Conservation (phyloP, 2,329 filamentous ascomycete genomes). For the Diaporthe citri region DNA sequence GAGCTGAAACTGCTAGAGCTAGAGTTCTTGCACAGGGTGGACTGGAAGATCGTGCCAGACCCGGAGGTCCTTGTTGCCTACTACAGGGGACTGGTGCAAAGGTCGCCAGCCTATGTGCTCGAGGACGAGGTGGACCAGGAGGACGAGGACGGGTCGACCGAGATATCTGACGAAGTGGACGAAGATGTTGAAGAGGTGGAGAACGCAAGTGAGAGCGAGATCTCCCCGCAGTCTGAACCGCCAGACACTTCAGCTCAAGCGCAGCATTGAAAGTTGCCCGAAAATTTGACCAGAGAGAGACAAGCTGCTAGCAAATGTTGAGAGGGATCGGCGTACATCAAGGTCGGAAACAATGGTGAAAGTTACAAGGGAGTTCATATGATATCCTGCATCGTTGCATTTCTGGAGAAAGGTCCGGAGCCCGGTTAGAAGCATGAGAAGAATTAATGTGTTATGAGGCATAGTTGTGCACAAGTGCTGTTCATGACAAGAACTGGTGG, state of each 20-base stretch:
- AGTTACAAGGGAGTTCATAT: neutral
- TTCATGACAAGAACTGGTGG: neutral
- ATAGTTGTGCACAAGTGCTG: neutral
- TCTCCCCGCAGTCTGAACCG: conserved; percentile 19
- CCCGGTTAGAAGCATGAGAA: conserved; percentile 29
- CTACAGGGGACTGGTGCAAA: conserved; percentile 86
- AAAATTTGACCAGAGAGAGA: neutral
- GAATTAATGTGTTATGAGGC: conserved; percentile 35
- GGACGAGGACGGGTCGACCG: conserved; percentile 49
- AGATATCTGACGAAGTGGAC: conserved; percentile 51
- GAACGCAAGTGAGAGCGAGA: conserved; percentile 36
- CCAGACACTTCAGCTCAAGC: conserved; percentile 7
- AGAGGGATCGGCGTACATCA: conserved; percentile 7
- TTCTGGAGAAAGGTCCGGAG: conserved; percentile 20
- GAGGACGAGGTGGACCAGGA: conserved; percentile 49
- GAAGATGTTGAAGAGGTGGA: conserved; percentile 48
- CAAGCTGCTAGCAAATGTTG: neutral
- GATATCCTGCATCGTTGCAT: conserved; percentile 6
- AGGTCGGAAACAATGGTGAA: neutral
- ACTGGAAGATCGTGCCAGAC: conserved; percentile 97
- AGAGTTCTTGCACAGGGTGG: conserved; percentile 90
- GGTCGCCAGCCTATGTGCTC: conserved; percentile 68
- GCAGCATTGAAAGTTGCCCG: conserved; percentile 17
- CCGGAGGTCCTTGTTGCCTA: conserved; percentile 95
- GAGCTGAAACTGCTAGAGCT: conserved; percentile 93